Conservation (phyloP, 108 stramenopile genomes). For the Discostella stelligeroides region DNA sequence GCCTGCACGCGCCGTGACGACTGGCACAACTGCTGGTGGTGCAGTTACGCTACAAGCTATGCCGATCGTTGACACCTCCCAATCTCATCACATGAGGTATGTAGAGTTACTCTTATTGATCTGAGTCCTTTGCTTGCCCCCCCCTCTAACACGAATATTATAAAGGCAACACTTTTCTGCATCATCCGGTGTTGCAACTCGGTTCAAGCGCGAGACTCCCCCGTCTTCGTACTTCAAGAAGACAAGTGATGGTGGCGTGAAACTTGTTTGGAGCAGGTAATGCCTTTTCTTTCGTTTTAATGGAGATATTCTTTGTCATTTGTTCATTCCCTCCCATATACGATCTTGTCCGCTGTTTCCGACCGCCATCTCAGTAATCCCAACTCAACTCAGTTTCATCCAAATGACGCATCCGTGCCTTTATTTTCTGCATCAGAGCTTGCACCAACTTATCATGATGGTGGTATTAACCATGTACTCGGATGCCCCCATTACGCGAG, state of each 20-base stretch:
- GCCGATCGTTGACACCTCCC: not conserved
- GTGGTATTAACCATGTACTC: slow-evolving; percentile 66
- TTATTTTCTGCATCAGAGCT: slow-evolving; percentile 81
- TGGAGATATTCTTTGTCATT: not conserved
- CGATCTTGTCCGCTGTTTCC: too few species aligned
- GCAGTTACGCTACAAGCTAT: not conserved
- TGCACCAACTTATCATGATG: slow-evolving; percentile 85
- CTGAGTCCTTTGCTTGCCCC: not conserved
- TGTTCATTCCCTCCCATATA: not conserved
- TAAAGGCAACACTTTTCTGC: slow-evolving; percentile 24
- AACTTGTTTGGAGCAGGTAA: slow-evolving; percentile 63
- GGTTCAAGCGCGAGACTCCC: slow-evolving; percentile 56
- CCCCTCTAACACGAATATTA: not conserved
- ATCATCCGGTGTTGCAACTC: slow-evolving; percentile 26
- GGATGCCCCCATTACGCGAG: slow-evolving; percentile 93
- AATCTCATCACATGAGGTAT: slow-evolving; percentile 45
- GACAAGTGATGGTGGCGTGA: slow-evolving; percentile 54
- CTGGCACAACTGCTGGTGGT: slow-evolving; percentile 15
- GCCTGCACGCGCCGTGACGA: not conserved
- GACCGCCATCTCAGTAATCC: slow-evolving; percentile 31
- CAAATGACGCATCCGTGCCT: slow-evolving; percentile 49
- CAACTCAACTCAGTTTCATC: slow-evolving; percentile 29
- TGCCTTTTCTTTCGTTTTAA: not conserved
- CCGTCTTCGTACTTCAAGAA: slow-evolving; percentile 76
- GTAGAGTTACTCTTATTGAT: not conserved